Evolutionary conservation across 2,329 filamentous ascomycete species (phyloP).

Genomic region (Venturia carpophila): DNA sequence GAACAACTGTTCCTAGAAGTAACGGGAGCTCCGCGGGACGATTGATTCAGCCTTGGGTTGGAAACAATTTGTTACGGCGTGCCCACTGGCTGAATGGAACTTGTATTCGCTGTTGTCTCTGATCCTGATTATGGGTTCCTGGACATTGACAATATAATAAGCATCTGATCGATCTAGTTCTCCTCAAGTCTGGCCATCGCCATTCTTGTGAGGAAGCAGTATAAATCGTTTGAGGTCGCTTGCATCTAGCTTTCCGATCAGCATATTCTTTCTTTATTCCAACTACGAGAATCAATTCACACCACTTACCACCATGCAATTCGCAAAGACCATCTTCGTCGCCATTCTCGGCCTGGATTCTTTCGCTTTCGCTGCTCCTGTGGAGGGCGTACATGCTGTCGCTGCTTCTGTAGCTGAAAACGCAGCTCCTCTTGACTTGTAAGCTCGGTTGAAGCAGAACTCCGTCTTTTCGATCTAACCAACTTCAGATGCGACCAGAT

Average conservation of each 20-base stretch:
- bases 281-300: not conserved
- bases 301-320: not conserved
- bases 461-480: not conserved
- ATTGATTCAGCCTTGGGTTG: not conserved
- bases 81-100: not conserved
- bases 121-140: not conserved
- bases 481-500: not conserved
- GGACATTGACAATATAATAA: not conserved
- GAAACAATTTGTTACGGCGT: not conserved
- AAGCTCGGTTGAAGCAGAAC: not conserved
- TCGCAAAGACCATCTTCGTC: conserved; percentile 1
- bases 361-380: not conserved
- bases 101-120: not conserved
- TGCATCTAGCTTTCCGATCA: not conserved
- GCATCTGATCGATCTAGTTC: not conserved
- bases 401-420: not conserved
- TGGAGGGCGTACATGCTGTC: not conserved
- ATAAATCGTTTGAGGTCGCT: not conserved
- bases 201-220: not conserved
- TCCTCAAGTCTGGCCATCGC: not conserved
- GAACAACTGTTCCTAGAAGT: not conserved
- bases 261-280: not conserved
- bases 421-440: not conserved
- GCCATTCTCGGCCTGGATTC: not conserved
- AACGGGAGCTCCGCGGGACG: not conserved